Conservation (phyloP, 2,329 filamentous ascomycete species). For the Talaromyces sp. region DNA sequence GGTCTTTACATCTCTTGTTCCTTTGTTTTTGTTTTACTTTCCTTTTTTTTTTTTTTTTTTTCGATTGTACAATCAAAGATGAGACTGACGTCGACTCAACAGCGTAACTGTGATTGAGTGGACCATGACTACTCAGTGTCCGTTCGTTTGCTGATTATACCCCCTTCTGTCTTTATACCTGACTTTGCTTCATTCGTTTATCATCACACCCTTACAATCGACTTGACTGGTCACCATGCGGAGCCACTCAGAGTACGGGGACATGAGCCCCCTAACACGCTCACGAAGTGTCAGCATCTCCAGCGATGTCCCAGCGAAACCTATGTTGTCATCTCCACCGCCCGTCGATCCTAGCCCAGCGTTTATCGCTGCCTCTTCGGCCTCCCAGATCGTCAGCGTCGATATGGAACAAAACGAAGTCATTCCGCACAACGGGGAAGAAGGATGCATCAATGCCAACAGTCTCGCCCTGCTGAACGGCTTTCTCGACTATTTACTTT, state of each 20-base stretch:
- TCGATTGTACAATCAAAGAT: neutral
- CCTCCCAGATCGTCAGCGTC: slow-evolving; percentile 86
- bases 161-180: slow-evolving; percentile 2
- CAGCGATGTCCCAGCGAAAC: slow-evolving; percentile 34
- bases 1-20: too few relatives aligned
- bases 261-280: slow-evolving; percentile 28
- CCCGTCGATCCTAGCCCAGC: slow-evolving; percentile 71
- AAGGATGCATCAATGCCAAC: slow-evolving; percentile 68
- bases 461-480: slow-evolving; percentile 75
- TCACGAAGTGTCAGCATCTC: slow-evolving; percentile 41
- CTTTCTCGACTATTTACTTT: slow-evolving; percentile 90
- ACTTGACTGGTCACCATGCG: slow-evolving; percentile 1
- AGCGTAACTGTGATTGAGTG: neutral
- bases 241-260: slow-evolving; percentile 6
- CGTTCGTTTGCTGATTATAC: neutral
- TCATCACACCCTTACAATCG: neutral
- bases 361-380: slow-evolving; percentile 83
- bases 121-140: slow-evolving; percentile 6
- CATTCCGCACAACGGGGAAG: slow-evolving; percentile 62
- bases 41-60: too few relatives aligned
- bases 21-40: too few relatives aligned
- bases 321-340: slow-evolving; percentile 59
- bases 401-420: slow-evolving; percentile 74
- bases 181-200: neutral
- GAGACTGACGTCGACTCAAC: slow-evolving; percentile 7